A percentile compares a stretch with the other conserved stretches of the same genome.
Evolutionary conservation across 2,329 filamentous ascomycete genomes (phyloP).

Genomic region (Pseudomassariella vexata): DNA sequence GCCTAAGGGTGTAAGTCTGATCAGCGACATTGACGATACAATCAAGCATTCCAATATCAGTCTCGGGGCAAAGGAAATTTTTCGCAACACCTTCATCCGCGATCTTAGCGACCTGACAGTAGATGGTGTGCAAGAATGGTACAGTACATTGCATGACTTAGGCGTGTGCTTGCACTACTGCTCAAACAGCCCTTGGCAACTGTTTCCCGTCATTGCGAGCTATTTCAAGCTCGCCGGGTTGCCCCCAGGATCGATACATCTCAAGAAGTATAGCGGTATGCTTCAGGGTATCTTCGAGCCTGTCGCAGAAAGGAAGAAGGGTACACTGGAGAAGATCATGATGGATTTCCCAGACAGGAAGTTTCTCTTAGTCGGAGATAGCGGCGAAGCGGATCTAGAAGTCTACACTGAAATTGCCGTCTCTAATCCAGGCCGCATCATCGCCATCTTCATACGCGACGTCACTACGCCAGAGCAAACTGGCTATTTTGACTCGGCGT

Average conservation of each 20-base stretch:
- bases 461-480: slow-evolving; percentile 74
- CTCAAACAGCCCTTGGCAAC: slow-evolving; percentile 98
- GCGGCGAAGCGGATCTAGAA: slow-evolving; percentile 92
- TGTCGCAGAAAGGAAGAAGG: slow-evolving; percentile 89
- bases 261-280: slow-evolving; percentile 97
- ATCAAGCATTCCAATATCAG: slow-evolving; percentile 93
- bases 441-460: slow-evolving; percentile 90
- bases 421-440: slow-evolving; percentile 74
- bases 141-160: slow-evolving; percentile 66
- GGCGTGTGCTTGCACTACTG: slow-evolving; percentile 93
- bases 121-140: slow-evolving; percentile 82
- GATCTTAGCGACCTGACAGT: slow-evolving; percentile 72
- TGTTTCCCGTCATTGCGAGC: slow-evolving; percentile 81
- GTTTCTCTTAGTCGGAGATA: slow-evolving; percentile 91
- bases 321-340: slow-evolving; percentile 78
- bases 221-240: slow-evolving; percentile 79
- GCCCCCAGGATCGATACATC: slow-evolving; percentile 82
- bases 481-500: slow-evolving; percentile 66
- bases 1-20: slow-evolving; percentile 76
- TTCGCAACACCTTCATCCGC: slow-evolving; percentile 91
- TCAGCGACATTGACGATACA: slow-evolving; percentile 97
- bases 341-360: slow-evolving; percentile 82
- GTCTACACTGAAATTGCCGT: slow-evolving; percentile 93
- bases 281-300: slow-evolving; percentile 97
- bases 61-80: slow-evolving; percentile 84